A percentile compares a stretch with the other conserved stretches of the same genome.
phyloP scores from a whole-genome alignment of 78 protist species.

The Pigoraptor vietnamica region DNA sequence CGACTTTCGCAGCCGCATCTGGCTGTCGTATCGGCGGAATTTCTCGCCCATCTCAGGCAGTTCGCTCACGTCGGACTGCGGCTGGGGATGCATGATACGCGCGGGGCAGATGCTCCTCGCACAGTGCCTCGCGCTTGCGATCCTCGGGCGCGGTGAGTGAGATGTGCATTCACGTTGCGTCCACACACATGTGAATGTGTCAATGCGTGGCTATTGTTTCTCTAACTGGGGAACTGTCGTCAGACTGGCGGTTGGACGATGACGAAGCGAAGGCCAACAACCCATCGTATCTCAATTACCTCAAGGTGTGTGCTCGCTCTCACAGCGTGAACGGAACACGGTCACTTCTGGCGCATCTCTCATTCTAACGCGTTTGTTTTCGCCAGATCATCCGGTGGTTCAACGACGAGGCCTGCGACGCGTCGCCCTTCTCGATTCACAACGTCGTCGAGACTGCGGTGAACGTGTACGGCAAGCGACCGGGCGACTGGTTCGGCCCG shows the following conservation, averaged over 20 bases:
- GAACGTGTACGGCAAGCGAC: not conserved
- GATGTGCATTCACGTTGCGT: not conserved
- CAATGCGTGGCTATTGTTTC: not conserved
- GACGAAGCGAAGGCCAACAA: not conserved
- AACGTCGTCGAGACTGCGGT: not conserved
- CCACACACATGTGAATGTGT: not conserved
- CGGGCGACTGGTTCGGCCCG: constrained; percentile 9
- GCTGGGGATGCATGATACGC: constrained; percentile 23
- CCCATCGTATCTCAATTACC: not conserved
- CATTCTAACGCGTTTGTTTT: not conserved
- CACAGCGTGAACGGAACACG: not conserved
- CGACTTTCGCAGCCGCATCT: not conserved
- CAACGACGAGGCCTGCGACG: not conserved
- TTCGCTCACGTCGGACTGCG: not conserved
- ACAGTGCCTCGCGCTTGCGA: not conserved
- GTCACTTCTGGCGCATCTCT: not conserved
- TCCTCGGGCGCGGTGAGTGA: not conserved
- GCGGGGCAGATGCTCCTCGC: constrained; percentile 16
- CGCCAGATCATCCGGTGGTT: not conserved
- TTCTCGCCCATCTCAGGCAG: not conserved
- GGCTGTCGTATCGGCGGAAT: not conserved
- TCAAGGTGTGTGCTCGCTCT: not conserved
- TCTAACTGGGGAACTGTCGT: not conserved
- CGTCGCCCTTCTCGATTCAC: not conserved
- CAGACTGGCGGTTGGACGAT: not conserved